Conservation (phyloP, 2,329 filamentous ascomycete species). For the Chaetothyriales sp. region DNA sequence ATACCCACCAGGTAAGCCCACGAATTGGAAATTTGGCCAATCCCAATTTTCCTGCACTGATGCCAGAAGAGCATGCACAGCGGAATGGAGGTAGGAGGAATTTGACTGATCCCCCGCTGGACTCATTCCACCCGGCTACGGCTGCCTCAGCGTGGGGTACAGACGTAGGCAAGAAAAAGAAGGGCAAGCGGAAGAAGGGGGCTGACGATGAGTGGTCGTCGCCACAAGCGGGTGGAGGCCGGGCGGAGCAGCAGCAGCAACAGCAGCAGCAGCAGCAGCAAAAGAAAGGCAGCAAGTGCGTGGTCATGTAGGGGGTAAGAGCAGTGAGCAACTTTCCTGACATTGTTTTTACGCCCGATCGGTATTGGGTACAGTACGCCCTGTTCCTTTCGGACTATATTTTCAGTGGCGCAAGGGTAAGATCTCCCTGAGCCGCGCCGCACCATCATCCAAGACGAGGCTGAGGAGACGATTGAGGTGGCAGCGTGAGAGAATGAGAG, state of each 20-base stretch:
- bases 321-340: no score
- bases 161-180: slow-evolving; percentile 5
- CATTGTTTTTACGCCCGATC: no score
- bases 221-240: background rate
- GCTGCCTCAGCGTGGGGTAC: background rate
- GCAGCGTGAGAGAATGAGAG: no score
- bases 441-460: no score
- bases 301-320: slow-evolving; percentile 11
- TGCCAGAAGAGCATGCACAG: slow-evolving; percentile 2
- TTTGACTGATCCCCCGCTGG: background rate
- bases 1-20: background rate
- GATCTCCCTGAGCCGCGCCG: no score
- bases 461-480: no score
- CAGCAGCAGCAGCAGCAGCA: background rate
- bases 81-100: slow-evolving; percentile 1
- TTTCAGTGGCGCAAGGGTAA: background rate
- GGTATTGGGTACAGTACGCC: background rate
- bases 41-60: background rate
- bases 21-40: background rate
- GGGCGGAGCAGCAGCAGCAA: background rate
- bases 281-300: slow-evolving; percentile 12
- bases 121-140: slow-evolving; percentile 1
- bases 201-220: slow-evolving; percentile 4
- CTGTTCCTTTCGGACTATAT: background rate
- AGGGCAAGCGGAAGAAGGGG: slow-evolving; percentile 5